These are phyloP conservation scores for Hypholoma sublateritium DNA, from an alignment of 768 basidiomycete genomes.

Conservation along the genomic window DNA sequence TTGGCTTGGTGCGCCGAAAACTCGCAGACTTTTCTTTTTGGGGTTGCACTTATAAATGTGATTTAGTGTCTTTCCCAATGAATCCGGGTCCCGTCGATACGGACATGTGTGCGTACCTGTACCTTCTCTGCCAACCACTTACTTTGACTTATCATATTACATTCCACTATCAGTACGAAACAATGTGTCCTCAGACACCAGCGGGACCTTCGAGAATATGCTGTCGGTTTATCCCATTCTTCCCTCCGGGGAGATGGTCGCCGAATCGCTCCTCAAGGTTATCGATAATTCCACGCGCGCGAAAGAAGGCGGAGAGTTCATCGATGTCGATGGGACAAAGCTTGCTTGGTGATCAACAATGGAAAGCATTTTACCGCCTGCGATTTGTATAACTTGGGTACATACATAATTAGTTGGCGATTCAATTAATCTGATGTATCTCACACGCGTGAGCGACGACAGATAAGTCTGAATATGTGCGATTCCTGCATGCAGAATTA, in stretches of 20 bases:
- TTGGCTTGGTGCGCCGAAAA: slow-evolving; percentile 5
- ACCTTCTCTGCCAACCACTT: background rate
- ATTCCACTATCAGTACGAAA: no score
- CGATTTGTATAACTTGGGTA: no score
- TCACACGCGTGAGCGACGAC: no score
- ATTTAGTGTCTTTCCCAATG: background rate
- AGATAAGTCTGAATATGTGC: no score
- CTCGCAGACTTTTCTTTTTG: background rate
- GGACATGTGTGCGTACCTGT: background rate
- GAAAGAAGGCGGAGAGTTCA: background rate
- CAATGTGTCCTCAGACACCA: background rate
- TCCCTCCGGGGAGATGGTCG: background rate
- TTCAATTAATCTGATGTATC: no score
- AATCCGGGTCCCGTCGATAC: background rate
- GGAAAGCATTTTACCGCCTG: no score
- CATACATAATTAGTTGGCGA: no score
- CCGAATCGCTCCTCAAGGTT: background rate
- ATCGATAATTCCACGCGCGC: background rate
- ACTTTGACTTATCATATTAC: background rate
- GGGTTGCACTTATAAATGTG: background rate
- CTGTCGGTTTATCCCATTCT: background rate
- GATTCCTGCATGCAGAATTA: no score
- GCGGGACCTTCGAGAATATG: background rate
- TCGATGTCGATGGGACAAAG: background rate
- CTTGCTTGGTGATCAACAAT: background rate